Base-by-base conservation (phyloP, 2,329 filamentous ascomycete species). In the Graphiopsis chlorocephala region DNA sequence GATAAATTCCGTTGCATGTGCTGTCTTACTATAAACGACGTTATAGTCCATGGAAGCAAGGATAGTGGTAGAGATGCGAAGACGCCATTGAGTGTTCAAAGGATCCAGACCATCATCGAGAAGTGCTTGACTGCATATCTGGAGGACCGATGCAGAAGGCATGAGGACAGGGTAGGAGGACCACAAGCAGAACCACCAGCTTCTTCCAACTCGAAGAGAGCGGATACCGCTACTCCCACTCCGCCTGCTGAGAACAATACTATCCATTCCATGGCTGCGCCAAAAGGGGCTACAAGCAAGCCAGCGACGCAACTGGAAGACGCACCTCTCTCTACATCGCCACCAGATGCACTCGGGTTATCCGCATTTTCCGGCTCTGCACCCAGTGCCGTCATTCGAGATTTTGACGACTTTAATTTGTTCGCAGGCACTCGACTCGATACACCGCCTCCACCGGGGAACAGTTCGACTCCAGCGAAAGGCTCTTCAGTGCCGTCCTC, bases 21-120 rank as follows among this genome's bases (percentile, higher is more conserved):
- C 63, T 97, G 93, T 76, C 80, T 91, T 72, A 95, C 90, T 20
- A 88, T 97, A 74, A 96, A 96, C 74, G 92, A 96, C 74, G 77
- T 96, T 61, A 71, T 72, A 64, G 68, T 76, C 28, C 64, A 63
- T 67, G 72, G 64, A 63, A 69, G 53, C 65, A 56, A 56, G 53
- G 53, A 56, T 38, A 14, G 20, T 33, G 69, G 47, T 66, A 65
- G 52, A 66, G 66, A 59, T 66, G 66, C 60, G 45, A 61, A 77
- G 50, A 68, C 78, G 35, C 80, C 81, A 10, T 77, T 92, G 64
- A 90, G 88, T 6, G 71, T 88, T 29, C 84, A 87, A 57, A 81
- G 84, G 68, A 90, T 88, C 11, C 83, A 79, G 69, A 74, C 78
- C 29, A 80, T 92, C 65, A 82, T 87, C 63, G 83, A 86, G 66